Base-by-base conservation (phyloP, 1,284 basidiomycete genomes). In the Acaromyces ingoldii region DNA sequence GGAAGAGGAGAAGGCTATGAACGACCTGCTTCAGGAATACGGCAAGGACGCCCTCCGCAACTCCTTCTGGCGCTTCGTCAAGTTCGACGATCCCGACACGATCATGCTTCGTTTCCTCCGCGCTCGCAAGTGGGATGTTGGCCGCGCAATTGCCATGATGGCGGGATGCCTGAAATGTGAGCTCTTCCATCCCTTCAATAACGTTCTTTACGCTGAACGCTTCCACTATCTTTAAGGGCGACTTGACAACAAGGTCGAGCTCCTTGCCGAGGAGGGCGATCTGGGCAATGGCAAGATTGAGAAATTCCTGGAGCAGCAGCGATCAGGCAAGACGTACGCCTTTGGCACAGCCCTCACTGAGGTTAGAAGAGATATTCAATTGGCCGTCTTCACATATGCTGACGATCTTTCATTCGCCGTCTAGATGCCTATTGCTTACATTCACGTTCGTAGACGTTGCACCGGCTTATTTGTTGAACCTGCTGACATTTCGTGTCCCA, bases 61-160 rank as follows among this genome's bases (percentile, higher is more conserved):
- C 36, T 62, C 72, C 4, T 73, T 72, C 51, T 78, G 76, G 76
- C 67, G 70, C 29, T 74, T 77, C 26, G 60, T 64, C 57, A 69
- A 69, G 49, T 58, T 63, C 50, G 67, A 73, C 55, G 54, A 67
- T 58, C 60, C 71, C 7, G 62, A 72, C 48, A 70, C 70, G 36
- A 59, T 69, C 34, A 60, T 73, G 51, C 65, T 77, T 24, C 69
- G 76, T 22, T 77, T 77, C 63, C 55, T 77, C 1, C 69, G 76
- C 37, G 76, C 76, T 2, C 67, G 76, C 36, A 65, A 76, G 61
- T 77, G 76, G 76, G 72, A 76, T 39, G 65, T 72, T 1, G 61
- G 63, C 13, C 74, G 76, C 9, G 76, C 74, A 13, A 65, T 76
- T 40, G 76, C 76, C 26, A 77, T 77, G 76, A 62, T 77, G 45